Base-by-base conservation (phyloP, 2,329 filamentous ascomycete species). In the Botryosphaeria dothidea region DNA sequence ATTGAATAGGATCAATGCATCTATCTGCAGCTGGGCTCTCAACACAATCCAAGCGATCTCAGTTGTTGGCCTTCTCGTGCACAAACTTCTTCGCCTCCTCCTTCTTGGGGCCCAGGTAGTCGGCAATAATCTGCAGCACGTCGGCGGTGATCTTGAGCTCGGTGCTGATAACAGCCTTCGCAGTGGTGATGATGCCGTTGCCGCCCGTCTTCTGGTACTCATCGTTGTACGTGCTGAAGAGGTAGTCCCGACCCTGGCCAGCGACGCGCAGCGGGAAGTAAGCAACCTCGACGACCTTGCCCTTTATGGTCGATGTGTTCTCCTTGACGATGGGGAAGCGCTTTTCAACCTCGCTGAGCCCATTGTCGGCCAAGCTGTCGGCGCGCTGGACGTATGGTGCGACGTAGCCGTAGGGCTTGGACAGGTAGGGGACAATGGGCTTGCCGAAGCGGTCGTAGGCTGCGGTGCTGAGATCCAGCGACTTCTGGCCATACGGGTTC, bases 301-400 rank as follows among this genome's bases (percentile, higher is more conserved):
- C 71, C 71, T 74, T 77, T 61, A 79, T 71, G 68, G 79, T 82
- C 65, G 71, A 67, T 0, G 81, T 83, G 68, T 83, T 79, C 68
- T 83, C 79, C 75, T 82, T 83, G 68, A 84, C 81, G 48, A 79
- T 78, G 62, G 77, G 77, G 56, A 79, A 75, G 52, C 70, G 70
- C 38, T 71, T 66, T 67, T 79, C 77, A 52, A 79, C 69, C 46
- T 75, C 75, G 29, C 69, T 70, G 61, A 79, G 75, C 21, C 73
- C 72, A 13, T 66, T 70, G 69, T 79, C 77, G 68, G 74, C 77
- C 21, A 79, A 71, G 71, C 75, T 77, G 77, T 98, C 95, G 73
- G 89, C 93, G 78, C 89, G 92, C 76, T 87, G 83, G 69, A 96
- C 86, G 79, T 97, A 97, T 0, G 94, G 93, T 61, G 89, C 88